Conservation (phyloP, 805 yeast genomes). For the Ogataea chonburiensis region DNA sequence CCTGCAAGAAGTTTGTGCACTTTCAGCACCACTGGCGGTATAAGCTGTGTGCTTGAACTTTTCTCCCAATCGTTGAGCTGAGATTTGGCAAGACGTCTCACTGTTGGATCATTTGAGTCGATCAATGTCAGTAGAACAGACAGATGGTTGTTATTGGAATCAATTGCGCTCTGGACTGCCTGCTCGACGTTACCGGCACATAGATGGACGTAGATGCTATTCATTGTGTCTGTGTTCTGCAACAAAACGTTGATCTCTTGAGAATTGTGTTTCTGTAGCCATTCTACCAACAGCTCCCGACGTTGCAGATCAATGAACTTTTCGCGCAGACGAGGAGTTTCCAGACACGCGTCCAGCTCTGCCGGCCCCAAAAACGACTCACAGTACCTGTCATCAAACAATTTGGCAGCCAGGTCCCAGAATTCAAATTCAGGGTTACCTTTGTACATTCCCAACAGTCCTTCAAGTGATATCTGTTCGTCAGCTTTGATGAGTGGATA, state of each 20-base stretch:
- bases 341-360: slow-evolving; percentile 9
- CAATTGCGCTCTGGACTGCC: slow-evolving; percentile 63
- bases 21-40: slow-evolving; percentile 55
- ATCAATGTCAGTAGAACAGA: slow-evolving; percentile 66
- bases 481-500: slow-evolving; percentile 40
- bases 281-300: slow-evolving; percentile 47
- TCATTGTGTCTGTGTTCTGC: slow-evolving; percentile 41
- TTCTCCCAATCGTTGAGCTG: slow-evolving; percentile 71
- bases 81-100: slow-evolving; percentile 50
- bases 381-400: slow-evolving; percentile 49
- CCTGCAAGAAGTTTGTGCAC: slow-evolving; percentile 68
- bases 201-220: slow-evolving; percentile 48
- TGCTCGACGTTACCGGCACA: slow-evolving; percentile 55
- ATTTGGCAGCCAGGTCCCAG: slow-evolving; percentile 60
- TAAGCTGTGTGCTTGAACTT: slow-evolving; percentile 38
- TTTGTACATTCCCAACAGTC: slow-evolving; percentile 23
- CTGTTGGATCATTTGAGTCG: slow-evolving; percentile 66
- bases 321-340: slow-evolving; percentile 9
- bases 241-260: slow-evolving; percentile 35
- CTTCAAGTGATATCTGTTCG: slow-evolving; percentile 31
- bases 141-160: slow-evolving; percentile 64
- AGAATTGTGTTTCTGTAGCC: slow-evolving; percentile 54
- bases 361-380: slow-evolving; percentile 13
- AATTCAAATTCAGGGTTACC: slow-evolving; percentile 28
- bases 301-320: slow-evolving; percentile 32